A percentile compares a stretch with the other conserved stretches of the same genome.
phyloP scores from a whole-genome alignment of 306 rosid species.

The Vachellia collinsii region DNA sequence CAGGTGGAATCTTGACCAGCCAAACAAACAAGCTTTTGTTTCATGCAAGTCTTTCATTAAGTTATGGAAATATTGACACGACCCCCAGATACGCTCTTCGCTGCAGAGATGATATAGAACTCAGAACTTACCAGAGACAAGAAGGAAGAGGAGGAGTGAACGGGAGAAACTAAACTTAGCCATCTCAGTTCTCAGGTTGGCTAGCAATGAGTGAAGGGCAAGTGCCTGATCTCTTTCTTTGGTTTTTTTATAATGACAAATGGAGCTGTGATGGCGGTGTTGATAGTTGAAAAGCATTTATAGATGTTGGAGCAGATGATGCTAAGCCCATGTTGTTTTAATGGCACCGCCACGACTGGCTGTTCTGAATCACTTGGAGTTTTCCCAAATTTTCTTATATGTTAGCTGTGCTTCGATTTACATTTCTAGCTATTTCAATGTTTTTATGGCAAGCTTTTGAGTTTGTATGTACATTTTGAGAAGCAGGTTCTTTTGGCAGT shows the following conservation, averaged over 20 bases:
- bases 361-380: not conserved
- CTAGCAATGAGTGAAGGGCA: not conserved
- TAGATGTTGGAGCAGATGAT: not conserved
- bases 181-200: slow-evolving; percentile 4
- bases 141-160: not conserved
- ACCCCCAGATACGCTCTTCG: too few species aligned
- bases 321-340: not conserved
- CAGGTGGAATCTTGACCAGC: not conserved
- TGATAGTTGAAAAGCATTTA: not conserved
- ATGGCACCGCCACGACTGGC: not conserved
- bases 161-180: not conserved
- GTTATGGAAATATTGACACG: too few species aligned
- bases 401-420: not conserved
- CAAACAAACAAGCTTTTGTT: not conserved
- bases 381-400: not conserved
- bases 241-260: not conserved
- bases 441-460: not conserved
- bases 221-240: not conserved
- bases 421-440: not conserved
- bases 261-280: not conserved
- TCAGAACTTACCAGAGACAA: slow-evolving; percentile 5
- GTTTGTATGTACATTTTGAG: not conserved
- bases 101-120: not conserved
- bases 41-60: too few species aligned
- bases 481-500: not conserved